phyloP scores from a whole-genome alignment of 116 monocot genomes.

The Thalassia testudinum region DNA sequence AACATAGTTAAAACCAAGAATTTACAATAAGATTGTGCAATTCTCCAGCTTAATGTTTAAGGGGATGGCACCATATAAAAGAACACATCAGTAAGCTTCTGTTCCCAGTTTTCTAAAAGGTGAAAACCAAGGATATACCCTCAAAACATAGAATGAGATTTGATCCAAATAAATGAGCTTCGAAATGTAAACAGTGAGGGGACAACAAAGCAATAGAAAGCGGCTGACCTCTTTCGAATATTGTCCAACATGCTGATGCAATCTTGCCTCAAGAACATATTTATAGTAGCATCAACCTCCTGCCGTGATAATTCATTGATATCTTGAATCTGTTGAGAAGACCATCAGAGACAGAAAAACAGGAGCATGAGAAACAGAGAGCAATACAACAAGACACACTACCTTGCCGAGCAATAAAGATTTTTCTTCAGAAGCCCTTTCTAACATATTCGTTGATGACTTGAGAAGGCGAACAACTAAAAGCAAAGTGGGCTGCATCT shows the following conservation, averaged over 20 bases:
- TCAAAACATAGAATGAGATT: too few relatives aligned
- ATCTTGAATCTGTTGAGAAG: constrained; percentile 44
- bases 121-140: too few relatives aligned
- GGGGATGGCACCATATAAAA: too few relatives aligned
- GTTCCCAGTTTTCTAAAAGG: too few relatives aligned
- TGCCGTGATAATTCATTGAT: constrained; percentile 93
- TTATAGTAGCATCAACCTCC: constrained; percentile 93
- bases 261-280: constrained; percentile 37
- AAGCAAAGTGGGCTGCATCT: constrained; percentile 48
- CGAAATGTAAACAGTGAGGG: background rate
- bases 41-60: too few relatives aligned
- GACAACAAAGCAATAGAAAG: background rate
- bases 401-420: constrained; percentile 78
- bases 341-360: background rate
- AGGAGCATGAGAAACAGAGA: background rate
- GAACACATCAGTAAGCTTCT: too few relatives aligned
- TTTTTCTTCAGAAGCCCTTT: constrained; percentile 71
- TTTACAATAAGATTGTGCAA: too few relatives aligned
- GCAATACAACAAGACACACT: constrained; percentile 1
- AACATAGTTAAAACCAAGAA: too few relatives aligned
- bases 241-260: constrained; percentile 46
- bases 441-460: constrained; percentile 39
- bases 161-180: too few relatives aligned
- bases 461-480: constrained; percentile 46
- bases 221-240: constrained; percentile 58